A percentile compares a stretch with the other conserved stretches of the same genome.
phyloP scores from a whole-genome alignment of 331 rosid genomes.

The Arachis monticola region DNA sequence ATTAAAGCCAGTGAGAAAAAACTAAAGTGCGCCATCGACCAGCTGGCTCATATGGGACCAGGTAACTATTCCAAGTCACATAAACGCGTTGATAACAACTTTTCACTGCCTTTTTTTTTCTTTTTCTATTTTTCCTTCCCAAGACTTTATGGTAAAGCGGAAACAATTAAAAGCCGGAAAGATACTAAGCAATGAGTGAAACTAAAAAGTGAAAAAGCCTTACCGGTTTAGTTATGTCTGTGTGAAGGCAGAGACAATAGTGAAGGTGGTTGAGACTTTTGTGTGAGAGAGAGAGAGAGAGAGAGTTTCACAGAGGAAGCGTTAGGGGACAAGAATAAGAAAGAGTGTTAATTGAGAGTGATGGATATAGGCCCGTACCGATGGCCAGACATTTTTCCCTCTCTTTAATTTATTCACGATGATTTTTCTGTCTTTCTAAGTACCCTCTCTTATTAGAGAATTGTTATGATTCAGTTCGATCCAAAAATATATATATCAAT shows the following conservation, averaged over 20 bases:
- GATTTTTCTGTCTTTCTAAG: constrained; percentile 33
- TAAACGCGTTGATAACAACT: background rate
- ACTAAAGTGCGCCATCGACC: constrained; percentile 14
- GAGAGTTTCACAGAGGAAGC: constrained; percentile 32
- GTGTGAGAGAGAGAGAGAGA: constrained; percentile 1
- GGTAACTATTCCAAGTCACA: constrained; percentile 1
- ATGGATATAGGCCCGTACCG: constrained; percentile 33
- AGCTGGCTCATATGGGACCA: constrained; percentile 11
- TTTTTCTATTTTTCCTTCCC: background rate
- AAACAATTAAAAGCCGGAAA: background rate
- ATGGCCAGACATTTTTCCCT: constrained; percentile 46
- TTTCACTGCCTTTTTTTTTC: background rate
- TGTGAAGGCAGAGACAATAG: too few species aligned
- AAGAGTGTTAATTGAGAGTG: constrained; percentile 48
- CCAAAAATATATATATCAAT: background rate
- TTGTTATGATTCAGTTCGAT: constrained; percentile 30
- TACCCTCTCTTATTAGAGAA: background rate
- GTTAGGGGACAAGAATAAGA: constrained; percentile 46
- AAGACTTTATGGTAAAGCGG: background rate
- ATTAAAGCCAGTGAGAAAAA: background rate
- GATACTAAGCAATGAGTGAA: background rate
- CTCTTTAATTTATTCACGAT: constrained; percentile 43
- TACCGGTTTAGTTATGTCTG: too few species aligned
- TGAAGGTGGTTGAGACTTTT: too few species aligned
- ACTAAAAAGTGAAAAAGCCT: too few species aligned